phyloP scores from a whole-genome alignment of 495 filamentous ascomycete genomes.

The Venustampulla echinocandica region DNA sequence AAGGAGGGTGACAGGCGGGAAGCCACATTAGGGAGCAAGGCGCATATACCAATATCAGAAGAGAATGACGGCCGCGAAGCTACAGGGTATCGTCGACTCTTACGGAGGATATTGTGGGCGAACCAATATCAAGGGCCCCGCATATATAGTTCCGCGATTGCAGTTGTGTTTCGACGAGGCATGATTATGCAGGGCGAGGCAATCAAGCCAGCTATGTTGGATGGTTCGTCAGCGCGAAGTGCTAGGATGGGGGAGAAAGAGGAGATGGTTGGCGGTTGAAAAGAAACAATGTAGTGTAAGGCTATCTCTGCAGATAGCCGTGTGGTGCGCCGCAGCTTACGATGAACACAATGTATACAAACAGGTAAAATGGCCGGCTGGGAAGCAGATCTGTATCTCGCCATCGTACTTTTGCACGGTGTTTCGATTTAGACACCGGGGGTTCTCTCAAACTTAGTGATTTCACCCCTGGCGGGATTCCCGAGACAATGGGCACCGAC shows the following conservation, averaged over 20 bases:
- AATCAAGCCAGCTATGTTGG: too few species aligned
- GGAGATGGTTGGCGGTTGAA: neutral
- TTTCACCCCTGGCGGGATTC: neutral
- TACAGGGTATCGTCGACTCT: too few species aligned
- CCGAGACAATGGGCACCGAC: constrained; percentile 3
- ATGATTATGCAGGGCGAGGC: too few species aligned
- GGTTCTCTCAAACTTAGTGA: neutral
- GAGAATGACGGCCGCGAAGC: neutral
- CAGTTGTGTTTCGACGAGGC: neutral
- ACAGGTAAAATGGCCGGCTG: neutral
- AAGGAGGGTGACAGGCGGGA: too few species aligned
- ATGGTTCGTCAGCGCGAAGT: neutral
- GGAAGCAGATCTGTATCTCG: constrained; percentile 10
- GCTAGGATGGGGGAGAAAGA: neutral
- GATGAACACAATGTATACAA: neutral
- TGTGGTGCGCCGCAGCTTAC: neutral
- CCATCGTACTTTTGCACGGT: constrained; percentile 5
- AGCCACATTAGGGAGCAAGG: neutral
- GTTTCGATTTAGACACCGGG: neutral
- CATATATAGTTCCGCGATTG: neutral
- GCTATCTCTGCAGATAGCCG: neutral
- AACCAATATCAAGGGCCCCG: neutral
- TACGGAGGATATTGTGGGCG: neutral
- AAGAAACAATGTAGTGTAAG: neutral
- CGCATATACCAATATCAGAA: neutral